Conservation (phyloP, 2,329 filamentous ascomycete species). For the Laburnicola sp. region DNA sequence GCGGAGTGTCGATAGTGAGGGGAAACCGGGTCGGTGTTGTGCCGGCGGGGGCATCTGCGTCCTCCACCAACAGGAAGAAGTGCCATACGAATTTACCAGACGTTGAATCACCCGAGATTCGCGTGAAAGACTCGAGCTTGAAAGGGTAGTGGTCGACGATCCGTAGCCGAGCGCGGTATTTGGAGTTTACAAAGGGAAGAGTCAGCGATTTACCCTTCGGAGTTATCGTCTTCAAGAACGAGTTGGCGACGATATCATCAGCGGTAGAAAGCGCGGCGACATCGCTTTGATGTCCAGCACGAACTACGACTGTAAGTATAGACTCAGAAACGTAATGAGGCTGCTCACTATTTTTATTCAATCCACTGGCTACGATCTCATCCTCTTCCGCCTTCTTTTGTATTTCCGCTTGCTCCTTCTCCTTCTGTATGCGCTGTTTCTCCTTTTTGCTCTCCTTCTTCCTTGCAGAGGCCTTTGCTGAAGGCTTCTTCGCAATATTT, state of each 20-base stretch:
- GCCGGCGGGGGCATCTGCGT: conserved; percentile 51
- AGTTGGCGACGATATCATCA: conserved; percentile 54
- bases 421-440: conserved; percentile 42
- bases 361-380: neutral
- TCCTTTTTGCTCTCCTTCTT: conserved; percentile 45
- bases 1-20: conserved; percentile 66
- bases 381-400: conserved; percentile 19
- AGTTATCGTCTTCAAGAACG: conserved; percentile 44
- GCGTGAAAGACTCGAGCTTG: conserved; percentile 70
- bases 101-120: conserved; percentile 44
- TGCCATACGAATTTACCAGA: conserved; percentile 74
- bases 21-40: conserved; percentile 55
- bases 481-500: conserved; percentile 24
- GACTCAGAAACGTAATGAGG: neutral
- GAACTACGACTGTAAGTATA: conserved; percentile 47
- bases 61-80: conserved; percentile 78
- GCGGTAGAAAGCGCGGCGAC: conserved; percentile 32
- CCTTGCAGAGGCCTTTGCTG: conserved; percentile 30
- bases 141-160: conserved; percentile 79
- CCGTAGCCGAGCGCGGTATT: conserved; percentile 70
- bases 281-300: conserved; percentile 49
- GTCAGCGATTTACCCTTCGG: conserved; percentile 46
- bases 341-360: conserved; percentile 30
- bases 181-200: conserved; percentile 74
- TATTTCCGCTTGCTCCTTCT: conserved; percentile 32